phyloP scores from a whole-genome alignment of 495 filamentous ascomycete genomes.

The Annulohypoxylon maeteangense region DNA sequence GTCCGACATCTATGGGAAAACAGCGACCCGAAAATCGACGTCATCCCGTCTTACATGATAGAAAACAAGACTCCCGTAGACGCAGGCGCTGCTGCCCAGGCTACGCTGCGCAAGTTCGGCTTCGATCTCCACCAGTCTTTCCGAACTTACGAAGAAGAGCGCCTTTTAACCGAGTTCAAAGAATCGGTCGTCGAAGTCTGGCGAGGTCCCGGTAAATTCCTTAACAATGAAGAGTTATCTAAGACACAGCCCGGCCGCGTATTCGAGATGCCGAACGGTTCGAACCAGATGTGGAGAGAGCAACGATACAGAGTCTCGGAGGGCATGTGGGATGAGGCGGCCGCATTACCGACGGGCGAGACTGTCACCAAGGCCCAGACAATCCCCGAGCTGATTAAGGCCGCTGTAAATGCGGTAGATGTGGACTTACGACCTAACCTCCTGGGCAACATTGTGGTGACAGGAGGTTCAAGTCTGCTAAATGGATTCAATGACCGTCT shows the following conservation, averaged over 20 bases:
- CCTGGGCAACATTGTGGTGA: slow-evolving; percentile 90
- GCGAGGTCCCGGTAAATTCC: slow-evolving; percentile 79
- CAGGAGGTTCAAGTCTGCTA: slow-evolving; percentile 83
- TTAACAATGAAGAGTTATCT: slow-evolving; percentile 73
- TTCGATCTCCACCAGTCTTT: slow-evolving; percentile 75
- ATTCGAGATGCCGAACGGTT: slow-evolving; percentile 96
- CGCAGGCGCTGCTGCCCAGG: slow-evolving; percentile 79
- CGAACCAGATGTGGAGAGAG: slow-evolving; percentile 89
- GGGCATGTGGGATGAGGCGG: slow-evolving; percentile 86
- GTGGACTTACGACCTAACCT: slow-evolving; percentile 87
- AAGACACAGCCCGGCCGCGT: slow-evolving; percentile 75
- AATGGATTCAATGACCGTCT: slow-evolving; percentile 91
- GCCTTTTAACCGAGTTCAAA: slow-evolving; percentile 94
- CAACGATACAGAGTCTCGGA: slow-evolving; percentile 88
- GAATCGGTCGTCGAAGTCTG: slow-evolving; percentile 95
- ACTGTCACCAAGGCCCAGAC: slow-evolving; percentile 72
- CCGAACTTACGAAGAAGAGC: slow-evolving; percentile 86
- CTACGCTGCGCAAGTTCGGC: slow-evolving; percentile 66
- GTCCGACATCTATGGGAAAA: slow-evolving; percentile 81
- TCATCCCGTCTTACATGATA: slow-evolving; percentile 88
- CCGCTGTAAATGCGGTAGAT: slow-evolving; percentile 80
- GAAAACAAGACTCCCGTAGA: slow-evolving; percentile 88
- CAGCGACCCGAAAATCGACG: slow-evolving; percentile 78
- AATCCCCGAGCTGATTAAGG: slow-evolving; percentile 80
- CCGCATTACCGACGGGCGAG: slow-evolving; percentile 58